Conservation (phyloP, 257 asterid genomes). For the Catharanthus roseus region DNA sequence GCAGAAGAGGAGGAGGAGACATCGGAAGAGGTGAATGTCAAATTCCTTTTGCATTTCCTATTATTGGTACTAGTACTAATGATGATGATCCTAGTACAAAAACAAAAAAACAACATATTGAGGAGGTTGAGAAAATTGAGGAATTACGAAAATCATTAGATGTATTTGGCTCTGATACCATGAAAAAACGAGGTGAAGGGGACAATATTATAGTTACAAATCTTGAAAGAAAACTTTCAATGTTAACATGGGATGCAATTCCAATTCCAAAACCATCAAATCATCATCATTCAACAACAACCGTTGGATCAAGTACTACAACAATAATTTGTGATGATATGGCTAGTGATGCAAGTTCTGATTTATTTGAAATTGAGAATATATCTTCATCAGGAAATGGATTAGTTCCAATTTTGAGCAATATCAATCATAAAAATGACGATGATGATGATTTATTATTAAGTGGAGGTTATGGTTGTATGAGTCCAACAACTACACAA, state of each 20-base stretch:
- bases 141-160: constrained; percentile 49
- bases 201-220: constrained; percentile 30
- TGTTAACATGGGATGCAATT: constrained; percentile 86
- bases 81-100: constrained; percentile 1
- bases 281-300: constrained; percentile 22
- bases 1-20: constrained; percentile 2
- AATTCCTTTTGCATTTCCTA: constrained; percentile 18
- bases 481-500: constrained; percentile 44
- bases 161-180: constrained; percentile 52
- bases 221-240: constrained; percentile 67
- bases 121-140: constrained; percentile 14
- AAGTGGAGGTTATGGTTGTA: constrained; percentile 30
- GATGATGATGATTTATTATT: constrained; percentile 18
- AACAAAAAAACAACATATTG: constrained; percentile 3
- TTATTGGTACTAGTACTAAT: constrained; percentile 1
- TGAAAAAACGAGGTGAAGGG: constrained; percentile 39
- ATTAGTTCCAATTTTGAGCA: constrained; percentile 10
- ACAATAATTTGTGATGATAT: constrained; percentile 46
- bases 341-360: constrained; percentile 83
- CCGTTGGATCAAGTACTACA: constrained; percentile 19
- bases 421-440: background rate
- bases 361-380: constrained; percentile 74
- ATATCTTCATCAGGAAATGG: constrained; percentile 43
- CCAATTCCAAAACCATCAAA: constrained; percentile 46
- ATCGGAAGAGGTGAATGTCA: too few species aligned